Evolutionary conservation across 805 yeast species (phyloP), one percentile per base, ranked within the genome.

Genomic region (Candida berthetii): DNA sequence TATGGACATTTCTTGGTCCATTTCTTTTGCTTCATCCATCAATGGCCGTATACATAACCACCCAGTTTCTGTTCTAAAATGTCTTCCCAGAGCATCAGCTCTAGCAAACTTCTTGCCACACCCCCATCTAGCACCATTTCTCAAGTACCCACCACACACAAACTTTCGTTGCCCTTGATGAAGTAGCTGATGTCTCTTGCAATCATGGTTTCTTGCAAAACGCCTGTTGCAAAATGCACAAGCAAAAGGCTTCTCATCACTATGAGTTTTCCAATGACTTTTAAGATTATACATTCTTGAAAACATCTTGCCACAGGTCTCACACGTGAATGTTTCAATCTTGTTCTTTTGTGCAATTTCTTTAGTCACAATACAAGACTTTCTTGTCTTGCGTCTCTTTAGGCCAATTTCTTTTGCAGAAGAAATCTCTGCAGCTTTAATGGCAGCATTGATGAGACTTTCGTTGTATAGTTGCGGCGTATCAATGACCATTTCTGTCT

Each of bases 251-350:
- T 82, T 76, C 38, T 80, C 90, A 37, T 74, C 71, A 5, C 87
- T 80, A 58, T 85, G 96, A 0, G 95, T 84, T 40, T 90, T 69
- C 58, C 80, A 62, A 61, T 86, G 96, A 0, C 89, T 80, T 48
- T 86, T 82, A 50, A 86, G 68, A 57, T 87, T 86, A 58, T 87
- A 86, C 0, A 89, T 88, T 39, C 95, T 62, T 2, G 91, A 82
- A 56, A 87, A 86, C 29, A 78, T 63, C 61, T 83, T 85, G 19
- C 76, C 84, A 60, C 96, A 86, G 36, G 79, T 66, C 42, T 78
- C 74, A 57, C 96, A 86, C 65, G 9, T 74, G 31, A 48, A 54
- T 4, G 39, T 40, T 18, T 49, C 50, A 29, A 29, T 28, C 4
- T 42, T 31, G 9, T 14, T 17, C 16, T 33, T 39, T 22, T 42